Conservation (phyloP, 257 asterid genomes). For the Solanum sejunctum region DNA sequence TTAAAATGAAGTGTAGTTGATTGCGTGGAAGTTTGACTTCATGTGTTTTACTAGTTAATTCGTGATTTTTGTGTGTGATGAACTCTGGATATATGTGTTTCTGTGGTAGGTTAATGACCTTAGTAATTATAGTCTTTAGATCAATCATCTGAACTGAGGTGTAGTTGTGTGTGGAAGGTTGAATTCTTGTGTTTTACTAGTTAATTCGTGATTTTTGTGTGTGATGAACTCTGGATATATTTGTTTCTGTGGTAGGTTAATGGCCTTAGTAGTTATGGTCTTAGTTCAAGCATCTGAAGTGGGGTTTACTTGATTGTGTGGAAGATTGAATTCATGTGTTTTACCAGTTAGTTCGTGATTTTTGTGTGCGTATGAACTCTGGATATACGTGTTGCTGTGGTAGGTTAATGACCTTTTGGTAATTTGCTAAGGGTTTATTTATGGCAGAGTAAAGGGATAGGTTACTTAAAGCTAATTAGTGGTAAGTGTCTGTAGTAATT, state of each 20-base stretch:
- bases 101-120: neutral
- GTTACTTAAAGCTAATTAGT: neutral
- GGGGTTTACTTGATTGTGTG: neutral
- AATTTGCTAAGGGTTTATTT: neutral
- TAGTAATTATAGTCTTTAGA: neutral
- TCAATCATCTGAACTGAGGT: neutral
- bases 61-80: neutral
- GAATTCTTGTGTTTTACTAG: neutral
- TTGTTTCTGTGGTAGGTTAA: neutral
- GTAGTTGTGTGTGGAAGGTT: neutral
- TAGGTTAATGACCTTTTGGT: neutral
- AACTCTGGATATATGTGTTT: neutral
- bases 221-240: neutral
- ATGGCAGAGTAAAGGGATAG: neutral
- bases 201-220: neutral
- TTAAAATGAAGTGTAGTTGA: neutral
- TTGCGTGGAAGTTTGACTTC: neutral
- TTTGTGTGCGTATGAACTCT: neutral
- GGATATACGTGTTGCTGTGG: no score
- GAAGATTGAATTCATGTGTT: neutral
- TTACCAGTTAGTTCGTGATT: neutral
- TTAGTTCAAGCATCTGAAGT: neutral
- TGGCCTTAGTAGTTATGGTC: neutral
- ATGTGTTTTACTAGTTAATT: neutral
- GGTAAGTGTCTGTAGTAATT: neutral